Percentiles rank a stretch among this genome's conserved stretches.
Evolutionary conservation across 345 rosid species (phyloP).

Genomic region (Citrus australasica): DNA sequence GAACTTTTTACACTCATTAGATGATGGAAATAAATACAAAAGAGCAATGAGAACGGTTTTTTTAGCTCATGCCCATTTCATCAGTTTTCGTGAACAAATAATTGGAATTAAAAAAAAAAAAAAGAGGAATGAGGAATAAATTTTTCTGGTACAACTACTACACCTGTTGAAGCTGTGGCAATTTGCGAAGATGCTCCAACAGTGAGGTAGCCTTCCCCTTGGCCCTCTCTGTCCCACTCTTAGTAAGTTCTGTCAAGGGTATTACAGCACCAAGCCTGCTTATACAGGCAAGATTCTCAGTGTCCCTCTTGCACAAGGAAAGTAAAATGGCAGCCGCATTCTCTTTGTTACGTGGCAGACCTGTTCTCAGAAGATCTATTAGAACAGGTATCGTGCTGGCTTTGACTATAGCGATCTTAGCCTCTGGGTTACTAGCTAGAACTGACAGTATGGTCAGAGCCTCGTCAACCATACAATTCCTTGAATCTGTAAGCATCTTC

Average conservation of each 20-base stretch:
- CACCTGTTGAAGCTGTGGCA: constrained; percentile 34
- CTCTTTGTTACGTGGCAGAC: constrained; percentile 71
- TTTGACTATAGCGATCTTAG: constrained; percentile 62
- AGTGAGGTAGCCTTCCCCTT: constrained; percentile 72
- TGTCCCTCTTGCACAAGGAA: constrained; percentile 80
- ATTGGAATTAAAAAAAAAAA: constrained; percentile 15
- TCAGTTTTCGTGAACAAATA: constrained; percentile 24
- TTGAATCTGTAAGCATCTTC: constrained; percentile 64
- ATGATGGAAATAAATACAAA: constrained; percentile 27
- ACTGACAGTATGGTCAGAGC: constrained; percentile 81
- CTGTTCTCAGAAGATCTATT: constrained; percentile 59
- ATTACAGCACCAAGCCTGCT: constrained; percentile 81
- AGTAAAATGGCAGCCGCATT: constrained; percentile 84
- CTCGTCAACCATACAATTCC: constrained; percentile 67
- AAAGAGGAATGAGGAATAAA: constrained; percentile 1
- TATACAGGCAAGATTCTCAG: constrained; percentile 53
- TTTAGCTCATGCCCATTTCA: constrained; percentile 36
- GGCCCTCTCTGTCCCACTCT: constrained; percentile 87
- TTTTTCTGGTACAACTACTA: constrained; percentile 1
- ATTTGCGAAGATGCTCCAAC: constrained; percentile 66
- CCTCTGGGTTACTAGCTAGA: constrained; percentile 70
- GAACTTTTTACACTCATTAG: constrained; percentile 29
- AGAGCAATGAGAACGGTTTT: constrained; percentile 25
- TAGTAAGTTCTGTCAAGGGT: constrained; percentile 78
- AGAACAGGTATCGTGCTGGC: constrained; percentile 59